phyloP scores from a whole-genome alignment of 306 rosid genomes.

The Cercis canadensis region DNA sequence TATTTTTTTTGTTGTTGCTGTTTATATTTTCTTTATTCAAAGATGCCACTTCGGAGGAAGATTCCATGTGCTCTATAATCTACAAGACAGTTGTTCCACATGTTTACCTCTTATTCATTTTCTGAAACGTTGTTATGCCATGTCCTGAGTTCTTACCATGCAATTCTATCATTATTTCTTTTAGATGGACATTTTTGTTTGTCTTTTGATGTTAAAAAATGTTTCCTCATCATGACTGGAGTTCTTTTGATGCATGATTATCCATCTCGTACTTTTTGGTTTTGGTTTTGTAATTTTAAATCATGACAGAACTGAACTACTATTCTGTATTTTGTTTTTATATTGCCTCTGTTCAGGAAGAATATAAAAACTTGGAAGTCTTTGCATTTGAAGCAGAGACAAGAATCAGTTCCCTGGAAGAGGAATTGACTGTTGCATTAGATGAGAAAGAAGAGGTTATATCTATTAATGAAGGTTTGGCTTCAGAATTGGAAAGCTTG shows the following conservation, averaged over 20 bases:
- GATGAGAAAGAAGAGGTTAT: conserved; percentile 67
- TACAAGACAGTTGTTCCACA: conserved; percentile 8
- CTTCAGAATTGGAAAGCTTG: conserved; percentile 65
- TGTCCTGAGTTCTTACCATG: background rate
- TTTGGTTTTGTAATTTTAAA: too few species aligned
- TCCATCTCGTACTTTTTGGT: background rate
- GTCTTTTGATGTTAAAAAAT: conserved; percentile 4
- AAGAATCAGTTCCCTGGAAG: conserved; percentile 66
- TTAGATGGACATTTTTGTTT: conserved; percentile 11
- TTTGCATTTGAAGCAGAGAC: conserved; percentile 77
- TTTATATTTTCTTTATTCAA: conserved; percentile 2
- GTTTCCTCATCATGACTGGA: conserved; percentile 2
- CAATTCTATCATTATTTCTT: conserved; percentile 4
- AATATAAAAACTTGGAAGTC: conserved; percentile 70
- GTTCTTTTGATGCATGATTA: too few species aligned
- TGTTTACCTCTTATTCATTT: conserved; percentile 5
- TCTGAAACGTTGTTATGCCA: conserved; percentile 14
- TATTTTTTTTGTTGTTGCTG: background rate
- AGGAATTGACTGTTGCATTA: conserved; percentile 52
- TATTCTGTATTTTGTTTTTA: background rate
- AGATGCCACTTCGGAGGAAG: background rate
- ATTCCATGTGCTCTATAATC: conserved; percentile 9
- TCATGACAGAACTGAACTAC: background rate
- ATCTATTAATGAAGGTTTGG: conserved; percentile 60
- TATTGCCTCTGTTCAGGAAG: conserved; percentile 64